Base-by-base conservation (phyloP, 2,329 filamentous ascomycete genomes). In the Peltaster fructicola region DNA sequence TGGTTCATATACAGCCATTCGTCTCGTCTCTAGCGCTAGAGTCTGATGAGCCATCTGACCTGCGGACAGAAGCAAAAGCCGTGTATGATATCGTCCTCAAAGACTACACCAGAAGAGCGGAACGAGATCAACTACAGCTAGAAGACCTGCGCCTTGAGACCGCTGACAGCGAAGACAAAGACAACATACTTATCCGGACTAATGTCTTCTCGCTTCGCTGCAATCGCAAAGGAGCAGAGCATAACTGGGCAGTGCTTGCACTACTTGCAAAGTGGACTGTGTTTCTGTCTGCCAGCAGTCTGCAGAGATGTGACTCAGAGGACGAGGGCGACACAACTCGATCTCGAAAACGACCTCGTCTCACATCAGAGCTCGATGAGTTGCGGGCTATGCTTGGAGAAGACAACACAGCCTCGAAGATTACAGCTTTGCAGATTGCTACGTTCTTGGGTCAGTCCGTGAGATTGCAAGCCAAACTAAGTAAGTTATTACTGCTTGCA, bases 41-140 rank as follows among this genome's bases (percentile, higher is more conserved):
- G n/a, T n/a, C n/a, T n/a, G n/a, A n/a, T n/a, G n/a, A n/a, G n/a
- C n/a, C n/a, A n/a, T n/a, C n/a, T n/a, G n/a, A n/a, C n/a, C n/a
- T n/a, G n/a, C n/a, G n/a, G n/a, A n/a, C n/a, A n/a, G n/a, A n/a
- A n/a, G n/a, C n/a, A n/a, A n/a, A n/a, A n/a, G n/a, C n/a, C n/a
- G n/a, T n/a, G n/a, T n/a, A n/a, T n/a, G n/a, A n/a, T n/a, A n/a
- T n/a, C n/a, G n/a, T n/a, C n/a, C n/a, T n/a, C n/a, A n/a, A n/a
- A 6, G 85, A 93, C 40, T 95, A 95, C 48, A 61, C 68, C 4
- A 72, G 61, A 34, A 65, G 81, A 31, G 60, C 69, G 17, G 70
- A 77, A 23, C 68, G 69, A 30, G 72, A 78, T 23, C 67, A 73
- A 17, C 59, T 95, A 7, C 75, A 81, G 34, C 53, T 90, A n/a